Base-by-base conservation (phyloP, 1,284 basidiomycete genomes). In the Malassezia nana region DNA sequence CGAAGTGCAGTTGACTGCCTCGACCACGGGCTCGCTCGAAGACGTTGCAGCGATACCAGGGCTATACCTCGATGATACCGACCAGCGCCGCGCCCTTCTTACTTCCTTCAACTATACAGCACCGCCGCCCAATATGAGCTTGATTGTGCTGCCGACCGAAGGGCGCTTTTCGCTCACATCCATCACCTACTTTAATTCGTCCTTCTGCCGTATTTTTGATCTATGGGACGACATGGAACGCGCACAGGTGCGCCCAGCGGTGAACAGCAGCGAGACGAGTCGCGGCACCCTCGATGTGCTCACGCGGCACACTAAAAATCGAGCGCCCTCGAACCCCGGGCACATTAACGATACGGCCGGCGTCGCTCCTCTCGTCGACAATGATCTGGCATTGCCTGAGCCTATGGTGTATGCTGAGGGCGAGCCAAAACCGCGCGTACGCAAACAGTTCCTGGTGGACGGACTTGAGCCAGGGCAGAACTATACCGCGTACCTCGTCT, bases 401-500 rank as follows among this genome's bases (percentile, higher is more conserved):
- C 13, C 35, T 28, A 25, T 25, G 22, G 8, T 25, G 18, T 10
- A 35, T 16, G 8, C n/a, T 7, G 8, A 13, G 47, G 16, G 18
- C 32, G 2, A 12, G 9, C 12, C 1, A 10, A 29, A 10, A 12
- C 1, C 48, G 58, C 32, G 66, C 46, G 20, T 57, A 33, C 51
- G 72, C 59, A 52, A 33, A 12, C 64, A 69, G 40, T 64, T 62
- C 30, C 18, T 58, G 8, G 53, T 75, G 13, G 29, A 40, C 1
- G 66, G 62, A 7, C 60, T 77, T 13, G 52, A 58, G 13, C 32
- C 57, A 1, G 69, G 57, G 7, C 65, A 60, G 28, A 76, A 76
- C 46, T 77, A 76, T 45, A 75, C 76, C 0, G 64, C 71, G 2
- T 76, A 74, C 74, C 60, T 76, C 24, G 50, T 72, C 33, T 63